Percentiles rank a stretch among this genome's conserved stretches.
phyloP scores from a whole-genome alignment of 352 stramenopile genomes.

The Phytophthora nicotianae region DNA sequence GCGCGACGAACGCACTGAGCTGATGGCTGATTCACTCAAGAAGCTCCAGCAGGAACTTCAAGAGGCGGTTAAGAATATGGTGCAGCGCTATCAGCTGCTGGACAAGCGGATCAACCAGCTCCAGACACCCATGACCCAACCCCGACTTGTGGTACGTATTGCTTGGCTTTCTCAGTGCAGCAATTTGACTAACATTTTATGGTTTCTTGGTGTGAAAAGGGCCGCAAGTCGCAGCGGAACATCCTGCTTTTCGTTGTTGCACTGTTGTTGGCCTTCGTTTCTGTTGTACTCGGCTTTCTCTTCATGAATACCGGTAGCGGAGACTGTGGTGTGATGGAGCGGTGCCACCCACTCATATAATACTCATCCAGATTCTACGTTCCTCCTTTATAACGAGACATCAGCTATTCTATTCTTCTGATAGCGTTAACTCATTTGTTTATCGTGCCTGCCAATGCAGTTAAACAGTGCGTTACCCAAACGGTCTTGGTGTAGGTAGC shows the following conservation, averaged over 20 bases:
- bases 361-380: constrained; percentile 15
- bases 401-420: not conserved
- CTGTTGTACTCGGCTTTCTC: constrained; percentile 31
- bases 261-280: constrained; percentile 39
- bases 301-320: constrained; percentile 39
- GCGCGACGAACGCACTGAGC: constrained; percentile 66
- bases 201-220: constrained; percentile 22
- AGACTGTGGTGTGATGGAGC: constrained; percentile 43
- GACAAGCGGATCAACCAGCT: constrained; percentile 69
- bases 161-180: not conserved
- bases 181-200: constrained; percentile 2
- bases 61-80: constrained; percentile 55
- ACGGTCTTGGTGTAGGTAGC: too few species aligned
- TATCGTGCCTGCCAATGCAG: constrained; percentile 9
- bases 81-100: constrained; percentile 60
- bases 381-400: constrained; percentile 13
- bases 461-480: constrained; percentile 1
- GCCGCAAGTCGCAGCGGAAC: constrained; percentile 34
- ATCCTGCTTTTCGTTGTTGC: constrained; percentile 30
- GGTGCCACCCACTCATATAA: constrained; percentile 62
- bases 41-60: constrained; percentile 68
- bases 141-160: constrained; percentile 50
- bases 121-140: constrained; percentile 48
- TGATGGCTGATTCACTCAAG: constrained; percentile 62
- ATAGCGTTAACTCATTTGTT: not conserved